Base-by-base conservation (phyloP, 306 rosid species). In the Arachis stenosperma region DNA sequence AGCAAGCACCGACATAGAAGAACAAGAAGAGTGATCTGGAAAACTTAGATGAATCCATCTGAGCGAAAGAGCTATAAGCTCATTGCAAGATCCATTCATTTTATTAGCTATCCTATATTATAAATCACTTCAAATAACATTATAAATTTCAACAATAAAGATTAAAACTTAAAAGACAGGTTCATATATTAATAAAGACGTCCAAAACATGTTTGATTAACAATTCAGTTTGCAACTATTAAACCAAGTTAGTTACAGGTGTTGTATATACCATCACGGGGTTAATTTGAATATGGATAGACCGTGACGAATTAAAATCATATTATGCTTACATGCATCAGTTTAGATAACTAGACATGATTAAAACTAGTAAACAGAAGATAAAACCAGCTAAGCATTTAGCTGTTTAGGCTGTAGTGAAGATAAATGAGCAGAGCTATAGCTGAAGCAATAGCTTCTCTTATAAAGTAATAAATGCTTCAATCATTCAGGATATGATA, bases 401-500 rank as follows among this genome's bases (percentile, higher is more conserved):
- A 57, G 36, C 15, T 8, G 40, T 60, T 57, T 44, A 27, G 60
- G 44, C 67, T 61, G 59, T 7, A 52, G 1, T 14, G 41, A 10
- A 79, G 47, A 77, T 61, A 40, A 73, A 55, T 39, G 40, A 41
- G 61, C 47, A 61, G 1, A 14, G 58, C 10, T 29, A 76, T 33
- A 73, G 62, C 68, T 57, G 50, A 44, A 55, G 79, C 55, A 61
- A 10, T 52, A 65, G 27, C 40, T 62, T 10, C 61, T 61, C 70
- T 43, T 7, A 43, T 36, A 66, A 60, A 73, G 51, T 10, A 46
- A 46, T 27, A 54, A 57, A 70, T 41, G 46, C 52, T 69, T 62
- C 47, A 71, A 61, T 61, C 70, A 75, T 75, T 57, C 61, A 79
- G 62, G 30, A 75, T 71, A 72, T 46, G 61, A 63, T 33, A 73